A percentile compares a stretch with the other conserved stretches of the same genome.
Conservation (phyloP, 306 rosid genomes). For the Quercus agrifolia region DNA sequence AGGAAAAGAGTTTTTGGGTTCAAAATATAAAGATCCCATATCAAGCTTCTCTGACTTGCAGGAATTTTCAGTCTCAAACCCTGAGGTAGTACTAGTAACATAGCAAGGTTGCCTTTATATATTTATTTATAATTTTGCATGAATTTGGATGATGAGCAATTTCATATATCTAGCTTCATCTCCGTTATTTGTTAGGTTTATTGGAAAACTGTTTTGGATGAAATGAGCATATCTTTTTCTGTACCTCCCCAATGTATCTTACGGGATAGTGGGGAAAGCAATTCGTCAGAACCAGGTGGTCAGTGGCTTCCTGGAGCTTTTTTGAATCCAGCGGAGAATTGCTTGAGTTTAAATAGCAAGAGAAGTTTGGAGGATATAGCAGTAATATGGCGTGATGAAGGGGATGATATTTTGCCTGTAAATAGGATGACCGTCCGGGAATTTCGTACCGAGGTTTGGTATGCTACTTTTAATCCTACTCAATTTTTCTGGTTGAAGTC, state of each 20-base stretch:
- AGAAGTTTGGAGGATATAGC: conserved; percentile 63
- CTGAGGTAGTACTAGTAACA: conserved; percentile 49
- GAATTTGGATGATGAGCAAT: not conserved
- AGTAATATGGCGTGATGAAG: conserved; percentile 85
- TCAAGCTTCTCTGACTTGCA: conserved; percentile 76
- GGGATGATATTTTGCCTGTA: conserved; percentile 57
- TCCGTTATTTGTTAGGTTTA: conserved; percentile 49
- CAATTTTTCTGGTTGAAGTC: not conserved
- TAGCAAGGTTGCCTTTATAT: not conserved
- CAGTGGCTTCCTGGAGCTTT: conserved; percentile 90
- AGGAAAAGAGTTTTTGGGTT: conserved; percentile 75
- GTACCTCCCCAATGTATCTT: conserved; percentile 70
- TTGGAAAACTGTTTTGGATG: conserved; percentile 74
- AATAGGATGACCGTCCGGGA: conserved; percentile 60
- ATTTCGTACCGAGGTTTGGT: conserved; percentile 82
- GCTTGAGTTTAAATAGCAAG: conserved; percentile 50
- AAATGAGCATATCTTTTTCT: conserved; percentile 61
- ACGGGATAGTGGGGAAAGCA: conserved; percentile 40
- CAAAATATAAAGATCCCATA: conserved; percentile 72
- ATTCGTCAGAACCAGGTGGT: conserved; percentile 52
- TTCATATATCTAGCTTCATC: conserved; percentile 7
- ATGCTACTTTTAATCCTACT: conserved; percentile 24
- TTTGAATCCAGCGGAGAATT: conserved; percentile 74
- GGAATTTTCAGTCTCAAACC: conserved; percentile 73
- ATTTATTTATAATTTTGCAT: not conserved